A percentile compares a stretch with the other conserved stretches of the same genome.
Evolutionary conservation across 768 basidiomycete species (phyloP).

Genomic region (Phlebiopsis gigantea): DNA sequence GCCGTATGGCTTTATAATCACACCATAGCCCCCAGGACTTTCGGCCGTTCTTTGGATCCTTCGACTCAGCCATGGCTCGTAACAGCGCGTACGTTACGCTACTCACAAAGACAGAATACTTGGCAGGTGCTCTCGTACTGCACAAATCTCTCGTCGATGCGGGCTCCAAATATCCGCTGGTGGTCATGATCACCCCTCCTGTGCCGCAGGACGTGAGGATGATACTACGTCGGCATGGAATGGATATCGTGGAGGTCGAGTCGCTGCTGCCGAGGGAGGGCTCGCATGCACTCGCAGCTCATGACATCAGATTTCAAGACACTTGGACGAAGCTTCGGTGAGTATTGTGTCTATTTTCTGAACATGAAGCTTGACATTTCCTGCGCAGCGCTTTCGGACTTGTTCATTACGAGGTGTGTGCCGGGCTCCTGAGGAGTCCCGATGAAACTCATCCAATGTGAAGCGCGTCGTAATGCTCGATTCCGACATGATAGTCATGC

Average conservation of each 20-base stretch:
- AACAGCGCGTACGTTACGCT: slow-evolving; percentile 71
- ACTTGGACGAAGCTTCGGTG: slow-evolving; percentile 62
- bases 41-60: not conserved
- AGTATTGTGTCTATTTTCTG: slow-evolving; percentile 3
- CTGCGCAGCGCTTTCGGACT: slow-evolving; percentile 54
- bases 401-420: slow-evolving; percentile 56
- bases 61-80: slow-evolving; percentile 10
- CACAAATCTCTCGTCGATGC: slow-evolving; percentile 40
- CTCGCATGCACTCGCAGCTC: slow-evolving; percentile 25
- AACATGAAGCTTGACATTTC: not conserved
- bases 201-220: slow-evolving; percentile 33
- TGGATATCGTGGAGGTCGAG: slow-evolving; percentile 56
- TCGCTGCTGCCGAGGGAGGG: slow-evolving; percentile 47
- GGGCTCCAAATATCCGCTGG: slow-evolving; percentile 43
- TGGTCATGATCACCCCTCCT: slow-evolving; percentile 43
- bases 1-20: not conserved
- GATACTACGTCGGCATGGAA: slow-evolving; percentile 47
- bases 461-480: slow-evolving; percentile 80
- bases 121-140: slow-evolving; percentile 53
- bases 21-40: not conserved
- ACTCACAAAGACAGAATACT: slow-evolving; percentile 60
- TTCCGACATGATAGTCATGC: slow-evolving; percentile 80
- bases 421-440: not conserved
- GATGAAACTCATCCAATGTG: slow-evolving; percentile 2
- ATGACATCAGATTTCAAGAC: slow-evolving; percentile 50